Base-by-base conservation (phyloP, 805 yeast genomes). In the Myxozyma vanderwaltii region DNA sequence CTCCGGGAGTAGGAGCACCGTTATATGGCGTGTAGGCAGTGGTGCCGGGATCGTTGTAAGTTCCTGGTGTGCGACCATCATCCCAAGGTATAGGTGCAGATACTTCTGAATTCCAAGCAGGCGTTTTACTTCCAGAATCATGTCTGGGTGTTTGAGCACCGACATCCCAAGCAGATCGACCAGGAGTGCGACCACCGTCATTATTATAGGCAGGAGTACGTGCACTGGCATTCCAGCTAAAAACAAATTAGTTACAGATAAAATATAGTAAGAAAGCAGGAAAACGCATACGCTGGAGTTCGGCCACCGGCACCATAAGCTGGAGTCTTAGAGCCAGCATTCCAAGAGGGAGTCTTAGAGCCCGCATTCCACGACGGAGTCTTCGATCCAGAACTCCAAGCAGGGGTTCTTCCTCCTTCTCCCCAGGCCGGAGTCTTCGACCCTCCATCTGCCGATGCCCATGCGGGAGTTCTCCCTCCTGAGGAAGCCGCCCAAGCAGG, bases 361-460 rank as follows among this genome's bases (percentile, higher is more conserved):
- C 84, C 84, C 15, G 35, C 53, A 4, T 40, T 38, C 86, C 88
- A 82, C 15, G 65, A 56, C 15, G 65, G 64, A 13, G 64, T 61
- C 24, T 54, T 49, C 4, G 51, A 17, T 41, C 65, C 54, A 24
- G 33, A 56, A 17, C 45, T 51, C 21, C 79, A 77, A 0, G 82
- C 80, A 1, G 82, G 81, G 1, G 81, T 75, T 47, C 67, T 71
- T 23, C 75, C 73, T 4, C 80, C 80, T 31, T 58, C 19, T 58
- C 45, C 48, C 21, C 79, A 77, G 0, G 82, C 80, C 1, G 82
- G 79, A 1, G 81, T 76, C 46, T 69, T 71, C 33, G 74, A 62
- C 61, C 78, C 67, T 68, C 69, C 56, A 29, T 70, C 69, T 86
- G 88, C 82, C 1, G 85, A 77, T 1, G 87, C 46, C 86, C 88